phyloP scores from a whole-genome alignment of 129 eudicot genomes.

The Oenanthe sinensis region DNA sequence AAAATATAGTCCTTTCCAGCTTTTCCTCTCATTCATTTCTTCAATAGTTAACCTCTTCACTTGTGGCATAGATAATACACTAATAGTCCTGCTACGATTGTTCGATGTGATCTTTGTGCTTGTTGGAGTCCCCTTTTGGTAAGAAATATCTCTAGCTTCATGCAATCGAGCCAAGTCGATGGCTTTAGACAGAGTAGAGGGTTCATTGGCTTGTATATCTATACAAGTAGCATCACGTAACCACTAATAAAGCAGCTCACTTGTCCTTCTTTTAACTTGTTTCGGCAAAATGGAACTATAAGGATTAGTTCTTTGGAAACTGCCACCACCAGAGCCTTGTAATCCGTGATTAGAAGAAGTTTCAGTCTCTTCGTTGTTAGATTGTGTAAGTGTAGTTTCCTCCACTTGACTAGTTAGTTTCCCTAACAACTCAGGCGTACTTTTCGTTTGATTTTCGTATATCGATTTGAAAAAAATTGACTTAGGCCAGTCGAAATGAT shows the following conservation, averaged over 20 bases:
- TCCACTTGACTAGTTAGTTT: no score
- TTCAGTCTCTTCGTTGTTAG: no score
- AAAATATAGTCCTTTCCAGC: neutral
- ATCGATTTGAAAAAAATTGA: no score
- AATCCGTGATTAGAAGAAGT: no score
- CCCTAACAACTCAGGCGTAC: no score
- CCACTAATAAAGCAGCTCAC: neutral
- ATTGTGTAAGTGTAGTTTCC: no score
- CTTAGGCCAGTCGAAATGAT: no score
- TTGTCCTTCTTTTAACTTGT: neutral
- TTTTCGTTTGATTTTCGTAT: no score
- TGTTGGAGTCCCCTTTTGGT: neutral
- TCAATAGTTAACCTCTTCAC: neutral
- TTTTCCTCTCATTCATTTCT: neutral
- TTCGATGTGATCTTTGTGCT: neutral
- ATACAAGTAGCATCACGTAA: neutral
- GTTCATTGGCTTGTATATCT: neutral
- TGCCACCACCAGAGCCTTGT: no score
- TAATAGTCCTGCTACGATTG: neutral
- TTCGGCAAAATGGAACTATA: no score
- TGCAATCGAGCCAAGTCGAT: neutral
- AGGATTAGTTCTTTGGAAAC: no score
- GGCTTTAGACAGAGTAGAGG: neutral
- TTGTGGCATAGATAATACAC: neutral
- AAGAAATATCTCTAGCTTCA: neutral